Conservation (phyloP, 805 yeast genomes). For the Ogataea parapolymorpha region DNA sequence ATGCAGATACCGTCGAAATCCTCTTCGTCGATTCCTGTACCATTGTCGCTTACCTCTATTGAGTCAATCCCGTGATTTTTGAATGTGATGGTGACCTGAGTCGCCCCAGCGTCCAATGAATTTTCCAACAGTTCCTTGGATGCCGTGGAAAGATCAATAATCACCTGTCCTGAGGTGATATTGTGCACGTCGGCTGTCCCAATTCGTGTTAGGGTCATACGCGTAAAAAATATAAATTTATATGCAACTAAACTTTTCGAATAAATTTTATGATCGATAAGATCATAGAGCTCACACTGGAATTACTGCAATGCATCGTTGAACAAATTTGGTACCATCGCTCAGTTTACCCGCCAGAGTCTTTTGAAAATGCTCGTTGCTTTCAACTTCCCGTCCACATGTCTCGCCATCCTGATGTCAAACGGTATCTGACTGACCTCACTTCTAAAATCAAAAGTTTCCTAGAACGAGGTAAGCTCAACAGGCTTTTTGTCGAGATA, state of each 20-base stretch:
- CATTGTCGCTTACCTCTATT: slow-evolving; percentile 67
- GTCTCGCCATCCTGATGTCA: slow-evolving; percentile 46
- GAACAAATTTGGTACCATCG: slow-evolving; percentile 55
- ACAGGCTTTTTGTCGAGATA: slow-evolving; percentile 25
- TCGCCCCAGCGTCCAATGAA: slow-evolving; percentile 74
- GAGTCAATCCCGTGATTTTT: slow-evolving; percentile 70
- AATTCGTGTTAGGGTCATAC: slow-evolving; percentile 37
- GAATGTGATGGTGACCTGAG: slow-evolving; percentile 64
- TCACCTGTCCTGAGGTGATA: slow-evolving; percentile 92
- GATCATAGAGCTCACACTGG: slow-evolving; percentile 38
- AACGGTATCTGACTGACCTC: slow-evolving; percentile 35
- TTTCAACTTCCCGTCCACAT: slow-evolving; percentile 42
- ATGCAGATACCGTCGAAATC: slow-evolving; percentile 55
- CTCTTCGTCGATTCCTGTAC: slow-evolving; percentile 52
- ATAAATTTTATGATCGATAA: slow-evolving; percentile 8
- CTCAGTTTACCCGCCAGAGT: slow-evolving; percentile 48
- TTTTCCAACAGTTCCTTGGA: slow-evolving; percentile 88
- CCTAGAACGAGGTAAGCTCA: slow-evolving; percentile 22
- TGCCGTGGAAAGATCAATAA: slow-evolving; percentile 70
- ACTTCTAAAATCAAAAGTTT: slow-evolving; percentile 22
- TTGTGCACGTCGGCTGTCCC: slow-evolving; percentile 57
- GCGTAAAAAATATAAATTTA: slow-evolving; percentile 4
- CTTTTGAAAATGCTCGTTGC: slow-evolving; percentile 43
- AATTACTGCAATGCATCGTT: slow-evolving; percentile 47
- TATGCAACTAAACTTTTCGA: not conserved